Evolutionary conservation across 1,284 basidiomycete species (phyloP).

Genomic region (Pholiota adiposa): DNA sequence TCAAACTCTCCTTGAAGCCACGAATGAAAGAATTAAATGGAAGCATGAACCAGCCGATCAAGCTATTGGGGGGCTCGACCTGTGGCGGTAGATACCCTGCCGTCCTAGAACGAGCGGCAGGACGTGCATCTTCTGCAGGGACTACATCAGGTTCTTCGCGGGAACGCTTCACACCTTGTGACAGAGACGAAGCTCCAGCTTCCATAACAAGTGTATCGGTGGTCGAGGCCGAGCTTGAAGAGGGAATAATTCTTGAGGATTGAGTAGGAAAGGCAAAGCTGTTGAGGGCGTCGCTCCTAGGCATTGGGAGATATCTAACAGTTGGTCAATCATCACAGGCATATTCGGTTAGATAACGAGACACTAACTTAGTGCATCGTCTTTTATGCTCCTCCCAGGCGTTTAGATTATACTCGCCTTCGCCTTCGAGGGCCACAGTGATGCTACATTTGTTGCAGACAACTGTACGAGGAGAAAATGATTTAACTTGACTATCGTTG

Average conservation of each 20-base stretch:
- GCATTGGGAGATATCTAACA: constrained; percentile 18
- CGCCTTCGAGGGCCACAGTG: constrained; percentile 46
- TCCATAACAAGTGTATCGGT: constrained; percentile 45
- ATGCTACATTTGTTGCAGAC: constrained; percentile 54
- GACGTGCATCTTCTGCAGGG: constrained; percentile 41
- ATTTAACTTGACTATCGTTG: constrained; percentile 61
- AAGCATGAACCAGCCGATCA: constrained; percentile 58
- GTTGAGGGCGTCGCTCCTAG: constrained; percentile 20
- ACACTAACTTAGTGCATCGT: constrained; percentile 48
- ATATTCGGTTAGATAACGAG: not conserved
- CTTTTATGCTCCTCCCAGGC: constrained; percentile 65
- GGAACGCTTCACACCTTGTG: constrained; percentile 49
- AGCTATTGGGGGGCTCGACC: constrained; percentile 45
- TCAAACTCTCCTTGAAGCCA: constrained; percentile 66
- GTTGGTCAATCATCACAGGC: constrained; percentile 10
- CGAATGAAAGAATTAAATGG: constrained; percentile 66
- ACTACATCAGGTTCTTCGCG: constrained; percentile 43
- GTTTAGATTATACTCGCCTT: constrained; percentile 57
- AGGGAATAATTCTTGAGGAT: constrained; percentile 20
- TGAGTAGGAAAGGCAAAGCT: constrained; percentile 20
- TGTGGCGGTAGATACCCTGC: constrained; percentile 47
- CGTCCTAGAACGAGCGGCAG: constrained; percentile 53
- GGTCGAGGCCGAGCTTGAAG: constrained; percentile 32
- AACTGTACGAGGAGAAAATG: constrained; percentile 46
- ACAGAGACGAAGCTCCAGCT: constrained; percentile 20